Evolutionary conservation across 192 early-diverging fungal genomes (phyloP).

Genomic region (Podila horticola): DNA sequence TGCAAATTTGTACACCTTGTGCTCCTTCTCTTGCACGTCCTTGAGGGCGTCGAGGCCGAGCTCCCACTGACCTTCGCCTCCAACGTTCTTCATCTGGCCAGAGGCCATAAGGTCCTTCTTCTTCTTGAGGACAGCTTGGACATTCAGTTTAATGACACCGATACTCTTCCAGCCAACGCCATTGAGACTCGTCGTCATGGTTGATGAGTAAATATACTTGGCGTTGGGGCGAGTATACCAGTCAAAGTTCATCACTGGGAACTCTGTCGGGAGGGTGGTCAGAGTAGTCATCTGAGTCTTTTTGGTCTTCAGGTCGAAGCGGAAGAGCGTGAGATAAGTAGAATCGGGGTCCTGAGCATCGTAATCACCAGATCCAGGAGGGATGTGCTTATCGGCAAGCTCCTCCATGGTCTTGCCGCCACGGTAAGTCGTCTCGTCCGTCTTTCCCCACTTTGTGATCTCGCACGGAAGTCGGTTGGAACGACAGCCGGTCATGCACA

Average conservation of each 20-base stretch:
- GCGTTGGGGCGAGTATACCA: constrained; percentile 25
- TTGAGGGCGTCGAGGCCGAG: constrained; percentile 8
- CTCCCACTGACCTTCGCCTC: constrained; percentile 29
- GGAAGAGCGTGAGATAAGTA: constrained; percentile 31
- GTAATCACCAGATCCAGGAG: constrained; percentile 25
- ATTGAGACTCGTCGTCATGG: not conserved
- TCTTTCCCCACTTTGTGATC: constrained; percentile 27
- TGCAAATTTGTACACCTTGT: constrained; percentile 8
- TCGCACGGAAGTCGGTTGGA: constrained; percentile 21
- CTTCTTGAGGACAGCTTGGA: constrained; percentile 15
- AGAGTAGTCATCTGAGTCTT: constrained; percentile 36
- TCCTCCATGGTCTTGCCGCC: constrained; percentile 39
- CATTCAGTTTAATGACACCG: constrained; percentile 28
- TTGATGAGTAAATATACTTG: constrained; percentile 21
- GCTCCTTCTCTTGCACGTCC: constrained; percentile 7
- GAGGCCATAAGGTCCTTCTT: not conserved
- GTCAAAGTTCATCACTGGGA: constrained; percentile 29
- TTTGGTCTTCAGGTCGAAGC: constrained; percentile 33
- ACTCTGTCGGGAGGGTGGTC: constrained; percentile 18
- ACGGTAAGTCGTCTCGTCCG: constrained; percentile 7
- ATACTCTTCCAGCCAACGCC: constrained; percentile 15
- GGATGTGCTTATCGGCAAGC: not conserved
- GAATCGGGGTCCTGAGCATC: constrained; percentile 24
- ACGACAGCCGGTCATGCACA: constrained; percentile 41
- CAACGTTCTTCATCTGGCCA: constrained; percentile 9